These are phyloP conservation scores for Penicillium paneum DNA, from an alignment of 2,329 filamentous ascomycete species.

Conservation along the genomic window DNA sequence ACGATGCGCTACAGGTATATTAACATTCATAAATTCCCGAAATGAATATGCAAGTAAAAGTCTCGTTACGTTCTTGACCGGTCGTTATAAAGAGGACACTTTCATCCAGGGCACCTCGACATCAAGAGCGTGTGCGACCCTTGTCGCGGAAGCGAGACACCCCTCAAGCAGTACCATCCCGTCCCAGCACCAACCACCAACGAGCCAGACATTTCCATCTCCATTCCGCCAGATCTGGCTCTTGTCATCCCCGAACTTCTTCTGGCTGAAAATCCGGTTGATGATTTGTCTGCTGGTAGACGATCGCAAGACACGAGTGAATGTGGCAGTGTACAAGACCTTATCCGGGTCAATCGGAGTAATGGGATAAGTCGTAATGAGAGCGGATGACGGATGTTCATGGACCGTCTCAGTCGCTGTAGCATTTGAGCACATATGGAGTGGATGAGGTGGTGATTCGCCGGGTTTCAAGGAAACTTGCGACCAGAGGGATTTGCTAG, in stretches of 20 bases:
- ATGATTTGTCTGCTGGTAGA: conserved; percentile 7
- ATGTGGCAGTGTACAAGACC: conserved; percentile 7
- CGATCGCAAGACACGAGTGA: conserved; percentile 10
- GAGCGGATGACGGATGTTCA: conserved; percentile 7
- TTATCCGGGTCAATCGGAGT: conserved; percentile 5
- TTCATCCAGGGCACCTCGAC: conserved; percentile 43
- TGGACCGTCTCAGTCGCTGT: conserved; percentile 3
- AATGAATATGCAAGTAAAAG: background rate
- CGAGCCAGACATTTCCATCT: conserved; percentile 53
- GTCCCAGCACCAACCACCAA: conserved; percentile 63
- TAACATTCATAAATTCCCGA: background rate
- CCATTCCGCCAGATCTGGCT: conserved; percentile 52
- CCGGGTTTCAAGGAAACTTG: background rate
- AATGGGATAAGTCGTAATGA: conserved; percentile 8
- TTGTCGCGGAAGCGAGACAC: conserved; percentile 58
- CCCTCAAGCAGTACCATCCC: conserved; percentile 62
- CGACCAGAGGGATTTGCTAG: conserved; percentile 7
- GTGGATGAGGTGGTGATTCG: conserved; percentile 1
- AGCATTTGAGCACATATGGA: conserved; percentile 6
- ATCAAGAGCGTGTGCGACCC: conserved; percentile 52
- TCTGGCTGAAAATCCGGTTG: conserved; percentile 1
- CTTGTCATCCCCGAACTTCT: background rate
- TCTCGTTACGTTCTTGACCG: background rate
- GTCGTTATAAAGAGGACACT: background rate
- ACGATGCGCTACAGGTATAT: background rate